These are phyloP conservation scores for Aspergillus sp. DNA, from an alignment of 2,329 filamentous ascomycete genomes.

Conservation along the genomic window DNA sequence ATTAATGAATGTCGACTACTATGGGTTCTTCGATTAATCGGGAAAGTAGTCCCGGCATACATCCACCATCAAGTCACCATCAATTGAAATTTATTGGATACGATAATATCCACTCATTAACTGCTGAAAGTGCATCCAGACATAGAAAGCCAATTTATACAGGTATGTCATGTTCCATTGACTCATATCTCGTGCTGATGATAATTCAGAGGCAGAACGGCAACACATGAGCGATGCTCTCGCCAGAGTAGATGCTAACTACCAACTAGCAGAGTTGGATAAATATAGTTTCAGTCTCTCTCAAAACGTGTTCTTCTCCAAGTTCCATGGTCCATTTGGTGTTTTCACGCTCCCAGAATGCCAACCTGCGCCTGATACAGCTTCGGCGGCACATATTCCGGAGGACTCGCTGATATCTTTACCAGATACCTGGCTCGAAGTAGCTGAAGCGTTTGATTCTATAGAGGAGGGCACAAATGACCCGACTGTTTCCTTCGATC, in stretches of 20 bases:
- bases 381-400: too few relatives aligned
- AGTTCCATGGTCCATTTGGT: constrained; percentile 12
- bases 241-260: neutral
- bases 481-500: neutral
- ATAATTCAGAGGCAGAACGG: constrained; percentile 7
- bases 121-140: too few relatives aligned
- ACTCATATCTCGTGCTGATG: neutral
- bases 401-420: too few relatives aligned
- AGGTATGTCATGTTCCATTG: too few relatives aligned
- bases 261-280: constrained; percentile 8
- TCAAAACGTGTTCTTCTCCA: neutral
- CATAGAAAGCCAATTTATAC: too few relatives aligned
- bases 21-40: too few relatives aligned
- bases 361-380: too few relatives aligned
- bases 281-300: neutral
- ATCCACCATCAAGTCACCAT: too few relatives aligned
- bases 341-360: constrained; percentile 3
- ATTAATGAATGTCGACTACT: too few relatives aligned
- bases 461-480: neutral
- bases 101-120: too few relatives aligned
- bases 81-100: too few relatives aligned
- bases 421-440: neutral
- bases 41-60: too few relatives aligned
- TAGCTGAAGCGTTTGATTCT: neutral
- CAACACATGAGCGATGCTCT: constrained; percentile 9